These are phyloP conservation scores for Aspergillus avenaceus DNA, from an alignment of 495 filamentous ascomycete genomes.

Conservation along the genomic window DNA sequence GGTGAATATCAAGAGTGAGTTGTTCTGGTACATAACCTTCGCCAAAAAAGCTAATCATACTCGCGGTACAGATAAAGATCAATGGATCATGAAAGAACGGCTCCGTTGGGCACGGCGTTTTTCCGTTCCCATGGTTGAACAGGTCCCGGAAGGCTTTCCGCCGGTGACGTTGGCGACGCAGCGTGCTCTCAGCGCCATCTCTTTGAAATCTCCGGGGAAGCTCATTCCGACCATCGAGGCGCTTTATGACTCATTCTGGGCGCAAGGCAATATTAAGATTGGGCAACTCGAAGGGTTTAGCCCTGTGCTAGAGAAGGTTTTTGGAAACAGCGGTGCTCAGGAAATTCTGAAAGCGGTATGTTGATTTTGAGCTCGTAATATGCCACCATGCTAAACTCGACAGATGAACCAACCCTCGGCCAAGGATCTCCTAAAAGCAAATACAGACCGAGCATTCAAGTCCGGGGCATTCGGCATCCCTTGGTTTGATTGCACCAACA, in stretches of 20 bases:
- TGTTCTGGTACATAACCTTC: neutral
- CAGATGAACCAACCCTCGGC: constrained; percentile 39
- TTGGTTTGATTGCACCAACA: constrained; percentile 64
- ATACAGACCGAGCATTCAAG: constrained; percentile 55
- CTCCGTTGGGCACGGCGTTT: constrained; percentile 58
- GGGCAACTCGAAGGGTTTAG: constrained; percentile 45
- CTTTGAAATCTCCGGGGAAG: constrained; percentile 33
- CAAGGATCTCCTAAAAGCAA: constrained; percentile 49
- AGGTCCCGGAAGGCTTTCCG: constrained; percentile 56
- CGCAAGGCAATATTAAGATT: constrained; percentile 42
- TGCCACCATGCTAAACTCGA: constrained; percentile 6
- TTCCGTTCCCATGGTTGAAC: constrained; percentile 51
- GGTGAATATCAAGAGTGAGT: constrained; percentile 62
- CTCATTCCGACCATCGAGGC: constrained; percentile 43
- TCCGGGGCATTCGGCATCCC: constrained; percentile 69
- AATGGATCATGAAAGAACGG: constrained; percentile 58
- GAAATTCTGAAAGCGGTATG: constrained; percentile 34
- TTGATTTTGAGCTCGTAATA: neutral
- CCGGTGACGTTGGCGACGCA: constrained; percentile 49
- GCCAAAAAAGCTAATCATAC: neutral
- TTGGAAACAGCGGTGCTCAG: constrained; percentile 47
- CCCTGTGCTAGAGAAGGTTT: constrained; percentile 40
- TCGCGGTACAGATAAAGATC: constrained; percentile 55
- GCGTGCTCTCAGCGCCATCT: constrained; percentile 42
- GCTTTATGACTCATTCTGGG: constrained; percentile 58